phyloP scores from a whole-genome alignment of 1,139 yeast genomes.

The Suhomyces taliae region DNA sequence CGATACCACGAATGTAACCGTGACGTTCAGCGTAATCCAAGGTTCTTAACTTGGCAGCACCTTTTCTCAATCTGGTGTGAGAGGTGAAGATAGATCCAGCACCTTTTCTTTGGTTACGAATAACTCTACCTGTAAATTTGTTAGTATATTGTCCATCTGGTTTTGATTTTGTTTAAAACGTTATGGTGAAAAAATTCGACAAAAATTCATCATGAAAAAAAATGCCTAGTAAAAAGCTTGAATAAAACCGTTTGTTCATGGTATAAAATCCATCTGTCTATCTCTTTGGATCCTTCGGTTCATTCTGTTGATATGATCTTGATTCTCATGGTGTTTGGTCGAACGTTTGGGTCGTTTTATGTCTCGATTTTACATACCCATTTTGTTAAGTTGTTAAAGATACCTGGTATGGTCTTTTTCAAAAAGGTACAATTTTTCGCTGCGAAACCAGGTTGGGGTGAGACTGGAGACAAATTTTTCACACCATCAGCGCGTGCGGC shows the following conservation, averaged over 20 bases:
- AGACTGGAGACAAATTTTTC: constrained; percentile 8
- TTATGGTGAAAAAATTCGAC: too few relatives aligned
- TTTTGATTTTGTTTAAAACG: too few relatives aligned
- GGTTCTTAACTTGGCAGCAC: constrained; percentile 99
- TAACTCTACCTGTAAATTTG: constrained; percentile 86
- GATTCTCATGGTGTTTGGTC: too few relatives aligned
- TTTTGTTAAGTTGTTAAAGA: constrained; percentile 15
- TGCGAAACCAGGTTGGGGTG: constrained; percentile 2
- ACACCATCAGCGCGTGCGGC: constrained; percentile 7
- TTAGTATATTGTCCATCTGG: constrained; percentile 11
- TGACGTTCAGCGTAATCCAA: constrained; percentile 99
- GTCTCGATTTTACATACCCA: constrained; percentile 15
- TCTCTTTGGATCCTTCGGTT: too few relatives aligned
- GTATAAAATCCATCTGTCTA: too few relatives aligned
- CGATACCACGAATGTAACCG: constrained; percentile 99
- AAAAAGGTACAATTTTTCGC: constrained; percentile 7
- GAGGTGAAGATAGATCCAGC: constrained; percentile 99
- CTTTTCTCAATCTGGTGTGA: constrained; percentile 99
- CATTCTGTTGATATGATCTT: too few relatives aligned
- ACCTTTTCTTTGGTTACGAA: constrained; percentile 99
- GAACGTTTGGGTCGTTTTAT: too few relatives aligned
- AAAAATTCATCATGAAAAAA: too few relatives aligned
- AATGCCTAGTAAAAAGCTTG: too few relatives aligned
- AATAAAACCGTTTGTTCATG: too few relatives aligned
- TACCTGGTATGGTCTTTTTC: constrained; percentile 5